Evolutionary conservation across 1,284 basidiomycete genomes (phyloP).

Genomic region (Ceratobasidium papillatum): DNA sequence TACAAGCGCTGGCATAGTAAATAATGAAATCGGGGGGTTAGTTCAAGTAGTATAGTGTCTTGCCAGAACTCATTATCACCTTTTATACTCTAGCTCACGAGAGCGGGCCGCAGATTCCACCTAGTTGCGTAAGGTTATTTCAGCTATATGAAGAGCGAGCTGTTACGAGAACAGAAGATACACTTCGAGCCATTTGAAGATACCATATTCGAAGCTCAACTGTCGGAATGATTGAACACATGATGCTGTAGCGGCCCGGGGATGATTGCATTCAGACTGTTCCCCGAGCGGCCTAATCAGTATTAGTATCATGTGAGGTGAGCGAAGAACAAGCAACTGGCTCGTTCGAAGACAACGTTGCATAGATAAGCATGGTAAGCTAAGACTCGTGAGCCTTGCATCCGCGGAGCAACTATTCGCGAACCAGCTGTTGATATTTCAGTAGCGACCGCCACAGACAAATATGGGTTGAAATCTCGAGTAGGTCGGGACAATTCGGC

Average conservation of each 20-base stretch:
- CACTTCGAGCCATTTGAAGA: neutral
- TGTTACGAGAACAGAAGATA: neutral
- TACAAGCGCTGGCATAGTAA: constrained; percentile 1
- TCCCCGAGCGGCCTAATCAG: neutral
- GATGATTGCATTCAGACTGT: neutral
- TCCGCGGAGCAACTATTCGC: neutral
- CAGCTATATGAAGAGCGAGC: neutral
- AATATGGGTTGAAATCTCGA: too few relatives aligned
- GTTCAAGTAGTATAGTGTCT: neutral
- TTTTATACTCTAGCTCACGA: neutral
- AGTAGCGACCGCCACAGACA: too few relatives aligned
- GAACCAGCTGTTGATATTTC: too few relatives aligned
- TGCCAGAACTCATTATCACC: neutral
- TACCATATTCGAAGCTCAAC: neutral
- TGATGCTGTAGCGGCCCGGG: neutral
- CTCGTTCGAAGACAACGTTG: neutral
- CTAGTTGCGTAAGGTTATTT: neutral
- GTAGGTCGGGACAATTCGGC: neutral
- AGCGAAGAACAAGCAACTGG: neutral
- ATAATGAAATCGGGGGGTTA: neutral
- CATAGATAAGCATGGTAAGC: neutral
- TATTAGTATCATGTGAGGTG: neutral
- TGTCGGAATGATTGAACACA: neutral
- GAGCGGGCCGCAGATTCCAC: neutral
- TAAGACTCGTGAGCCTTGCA: neutral